These are phyloP conservation scores for Kuraishia molischiana DNA, from an alignment of 805 yeast species.

Conservation along the genomic window DNA sequence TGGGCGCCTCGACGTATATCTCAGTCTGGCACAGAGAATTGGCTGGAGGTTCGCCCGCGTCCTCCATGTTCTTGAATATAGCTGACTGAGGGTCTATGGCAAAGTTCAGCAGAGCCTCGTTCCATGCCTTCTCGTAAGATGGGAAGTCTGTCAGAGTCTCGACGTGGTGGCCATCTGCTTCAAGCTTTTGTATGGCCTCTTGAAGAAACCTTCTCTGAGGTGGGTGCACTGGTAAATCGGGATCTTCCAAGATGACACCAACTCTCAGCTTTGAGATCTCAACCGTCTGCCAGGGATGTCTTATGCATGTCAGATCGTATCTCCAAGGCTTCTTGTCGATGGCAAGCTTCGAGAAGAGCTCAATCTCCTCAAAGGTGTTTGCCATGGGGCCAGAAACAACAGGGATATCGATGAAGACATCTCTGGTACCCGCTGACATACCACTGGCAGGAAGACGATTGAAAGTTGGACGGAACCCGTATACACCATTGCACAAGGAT, in stretches of 20 bases:
- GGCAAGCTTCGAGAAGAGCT: constrained; percentile 30
- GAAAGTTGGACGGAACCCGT: constrained; percentile 43
- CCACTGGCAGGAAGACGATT: constrained; percentile 32
- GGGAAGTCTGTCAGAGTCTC: neutral
- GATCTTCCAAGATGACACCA: neutral
- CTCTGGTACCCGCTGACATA: constrained; percentile 17
- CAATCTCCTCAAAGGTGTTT: constrained; percentile 35
- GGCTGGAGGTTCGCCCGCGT: neutral
- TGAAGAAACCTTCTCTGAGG: neutral
- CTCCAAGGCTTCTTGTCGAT: constrained; percentile 14
- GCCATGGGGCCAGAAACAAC: constrained; percentile 49
- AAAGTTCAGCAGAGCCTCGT: neutral
- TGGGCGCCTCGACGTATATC: neutral
- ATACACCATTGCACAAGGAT: constrained; percentile 44
- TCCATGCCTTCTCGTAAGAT: neutral
- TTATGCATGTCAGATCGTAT: constrained; percentile 23
- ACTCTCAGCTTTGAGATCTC: neutral
- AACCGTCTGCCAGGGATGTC: constrained; percentile 32
- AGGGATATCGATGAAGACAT: constrained; percentile 10
- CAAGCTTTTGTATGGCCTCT: neutral
- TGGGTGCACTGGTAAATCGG: neutral
- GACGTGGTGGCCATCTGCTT: neutral
- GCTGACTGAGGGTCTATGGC: neutral
- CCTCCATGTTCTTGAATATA: neutral
- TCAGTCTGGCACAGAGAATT: neutral